Evolutionary conservation across 306 rosid genomes (phyloP).

Genomic region (Benincasa hispida): DNA sequence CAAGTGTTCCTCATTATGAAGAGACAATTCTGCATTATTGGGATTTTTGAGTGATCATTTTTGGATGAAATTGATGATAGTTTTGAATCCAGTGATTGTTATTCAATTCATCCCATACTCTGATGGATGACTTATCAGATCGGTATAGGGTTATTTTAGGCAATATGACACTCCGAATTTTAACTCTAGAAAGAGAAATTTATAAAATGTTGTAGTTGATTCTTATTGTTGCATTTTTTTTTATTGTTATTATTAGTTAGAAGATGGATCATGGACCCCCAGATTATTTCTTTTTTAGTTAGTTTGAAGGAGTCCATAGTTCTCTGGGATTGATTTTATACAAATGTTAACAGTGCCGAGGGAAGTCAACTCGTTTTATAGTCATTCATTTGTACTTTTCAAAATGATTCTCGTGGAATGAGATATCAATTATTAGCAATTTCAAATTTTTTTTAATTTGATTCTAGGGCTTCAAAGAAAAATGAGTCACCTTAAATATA

Average conservation of each 20-base stretch:
- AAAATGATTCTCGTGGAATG: no score
- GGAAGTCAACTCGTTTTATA: no score
- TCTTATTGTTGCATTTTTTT: background rate
- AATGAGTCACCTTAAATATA: no score
- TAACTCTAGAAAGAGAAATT: background rate
- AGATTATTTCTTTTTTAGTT: background rate
- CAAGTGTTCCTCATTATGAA: background rate
- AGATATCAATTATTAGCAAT: no score
- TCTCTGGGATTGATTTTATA: no score
- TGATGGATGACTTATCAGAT: background rate
- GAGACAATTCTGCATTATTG: background rate
- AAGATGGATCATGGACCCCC: background rate
- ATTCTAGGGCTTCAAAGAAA: no score
- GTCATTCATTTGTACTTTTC: no score
- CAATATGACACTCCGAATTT: background rate
- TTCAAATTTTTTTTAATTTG: no score
- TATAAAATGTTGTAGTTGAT: background rate
- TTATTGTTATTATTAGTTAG: background rate
- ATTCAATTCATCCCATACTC: conserved; percentile 1
- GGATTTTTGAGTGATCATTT: background rate
- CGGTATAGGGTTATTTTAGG: background rate
- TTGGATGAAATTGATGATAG: conserved; percentile 7
- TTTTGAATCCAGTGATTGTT: background rate
- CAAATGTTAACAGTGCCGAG: no score
- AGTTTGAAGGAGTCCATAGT: no score